These are phyloP conservation scores for Aspergillus sp. DNA, from an alignment of 2,329 filamentous ascomycete species.

Conservation along the genomic window DNA sequence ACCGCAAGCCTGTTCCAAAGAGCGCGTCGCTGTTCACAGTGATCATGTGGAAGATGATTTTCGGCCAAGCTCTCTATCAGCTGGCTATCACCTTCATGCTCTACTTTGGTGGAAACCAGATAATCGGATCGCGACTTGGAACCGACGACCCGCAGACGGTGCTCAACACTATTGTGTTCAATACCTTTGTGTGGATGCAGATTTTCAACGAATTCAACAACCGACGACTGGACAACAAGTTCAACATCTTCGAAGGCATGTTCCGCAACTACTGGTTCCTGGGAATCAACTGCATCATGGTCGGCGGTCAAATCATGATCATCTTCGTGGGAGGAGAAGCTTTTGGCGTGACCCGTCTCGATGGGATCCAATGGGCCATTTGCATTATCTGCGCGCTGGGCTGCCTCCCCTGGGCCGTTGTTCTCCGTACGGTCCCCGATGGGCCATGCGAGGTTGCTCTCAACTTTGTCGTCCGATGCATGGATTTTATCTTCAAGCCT, in stretches of 20 bases:
- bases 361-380: conserved; percentile 79
- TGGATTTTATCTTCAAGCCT: conserved; percentile 55
- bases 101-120: conserved; percentile 69
- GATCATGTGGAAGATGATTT: conserved; percentile 99
- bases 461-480: conserved; percentile 54
- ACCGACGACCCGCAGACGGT: conserved; percentile 51
- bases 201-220: conserved; percentile 99
- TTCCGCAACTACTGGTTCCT: conserved; percentile 86
- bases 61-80: conserved; percentile 89
- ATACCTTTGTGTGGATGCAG: conserved; percentile 99
- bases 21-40: conserved; percentile 76
- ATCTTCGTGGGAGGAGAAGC: conserved; percentile 81
- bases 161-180: conserved; percentile 85
- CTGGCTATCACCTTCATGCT: conserved; percentile 76
- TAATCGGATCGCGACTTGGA: conserved; percentile 60
- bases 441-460: conserved; percentile 50
- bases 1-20: conserved; percentile 77
- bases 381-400: conserved; percentile 79
- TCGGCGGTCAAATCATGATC: conserved; percentile 86
- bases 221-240: conserved; percentile 87
- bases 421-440: conserved; percentile 83
- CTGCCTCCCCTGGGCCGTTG: conserved; percentile 80
- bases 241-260: conserved; percentile 94
- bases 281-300: conserved; percentile 80
- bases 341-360: conserved; percentile 73